These are phyloP conservation scores for Globisporangium spiculum DNA, from an alignment of 352 stramenopile genomes.

Conservation along the genomic window DNA sequence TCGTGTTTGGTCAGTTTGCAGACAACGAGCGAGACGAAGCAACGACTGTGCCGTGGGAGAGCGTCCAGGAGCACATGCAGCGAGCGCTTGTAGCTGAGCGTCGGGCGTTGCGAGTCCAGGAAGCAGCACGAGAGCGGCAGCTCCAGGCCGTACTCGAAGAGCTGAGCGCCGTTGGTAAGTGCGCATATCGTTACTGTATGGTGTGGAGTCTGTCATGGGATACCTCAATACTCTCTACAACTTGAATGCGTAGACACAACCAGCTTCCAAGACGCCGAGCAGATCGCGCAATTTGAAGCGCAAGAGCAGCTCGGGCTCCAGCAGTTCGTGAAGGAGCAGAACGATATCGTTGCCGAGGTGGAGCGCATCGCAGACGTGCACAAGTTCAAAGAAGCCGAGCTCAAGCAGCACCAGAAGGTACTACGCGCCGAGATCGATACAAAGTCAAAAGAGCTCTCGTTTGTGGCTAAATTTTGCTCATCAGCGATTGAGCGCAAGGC, in stretches of 20 bases:
- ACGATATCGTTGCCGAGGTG: constrained; percentile 20
- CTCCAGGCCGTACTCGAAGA: constrained; percentile 28
- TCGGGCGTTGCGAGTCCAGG: constrained; percentile 32
- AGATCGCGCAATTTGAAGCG: constrained; percentile 29
- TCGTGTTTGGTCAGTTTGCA: constrained; percentile 23
- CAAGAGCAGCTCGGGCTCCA: constrained; percentile 27
- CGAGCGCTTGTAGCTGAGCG: constrained; percentile 39
- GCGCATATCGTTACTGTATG: too few species aligned
- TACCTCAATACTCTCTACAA: too few species aligned
- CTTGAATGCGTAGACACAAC: constrained; percentile 17
- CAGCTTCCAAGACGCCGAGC: constrained; percentile 23
- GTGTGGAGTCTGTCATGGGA: too few species aligned
- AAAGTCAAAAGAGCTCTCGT: constrained; percentile 31
- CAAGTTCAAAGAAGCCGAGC: constrained; percentile 43
- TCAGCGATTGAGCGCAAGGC: constrained; percentile 29
- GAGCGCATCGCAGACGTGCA: constrained; percentile 26
- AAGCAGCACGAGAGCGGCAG: constrained; percentile 33
- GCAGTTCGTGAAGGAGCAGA: constrained; percentile 30
- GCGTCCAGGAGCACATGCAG: constrained; percentile 25
- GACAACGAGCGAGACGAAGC: constrained; percentile 15
- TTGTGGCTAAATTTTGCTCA: constrained; percentile 29
- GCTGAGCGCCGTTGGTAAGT: constrained; percentile 31
- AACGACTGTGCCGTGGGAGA: constrained; percentile 15
- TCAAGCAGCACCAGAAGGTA: constrained; percentile 50
- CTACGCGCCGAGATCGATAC: constrained; percentile 38